These are phyloP conservation scores for Protomyces pachydermus DNA, from an alignment of 1,139 yeast species.

Conservation along the genomic window DNA sequence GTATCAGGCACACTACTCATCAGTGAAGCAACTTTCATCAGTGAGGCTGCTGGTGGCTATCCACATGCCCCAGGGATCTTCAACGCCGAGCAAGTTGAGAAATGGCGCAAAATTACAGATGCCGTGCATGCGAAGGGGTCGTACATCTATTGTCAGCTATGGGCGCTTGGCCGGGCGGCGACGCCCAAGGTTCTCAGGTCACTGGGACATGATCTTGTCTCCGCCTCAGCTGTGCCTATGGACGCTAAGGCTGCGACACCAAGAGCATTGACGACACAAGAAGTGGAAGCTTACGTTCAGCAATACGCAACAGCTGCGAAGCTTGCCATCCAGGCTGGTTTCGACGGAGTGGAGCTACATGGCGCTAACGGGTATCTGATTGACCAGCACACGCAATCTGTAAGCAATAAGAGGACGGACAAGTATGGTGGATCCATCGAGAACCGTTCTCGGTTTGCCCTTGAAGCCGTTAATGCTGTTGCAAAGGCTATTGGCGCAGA, in stretches of 20 bases:
- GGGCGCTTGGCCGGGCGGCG: conserved; percentile 54
- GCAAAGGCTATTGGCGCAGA: conserved; percentile 48
- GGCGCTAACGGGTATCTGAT: conserved; percentile 66
- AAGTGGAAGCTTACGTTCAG: conserved; percentile 44
- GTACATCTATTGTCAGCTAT: conserved; percentile 51
- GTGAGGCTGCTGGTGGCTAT: conserved; percentile 43
- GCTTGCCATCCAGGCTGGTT: conserved; percentile 53
- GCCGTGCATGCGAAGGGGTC: conserved; percentile 54
- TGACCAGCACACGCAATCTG: conserved; percentile 54
- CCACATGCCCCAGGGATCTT: conserved; percentile 53
- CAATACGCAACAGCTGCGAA: conserved; percentile 46
- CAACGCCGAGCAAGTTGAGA: conserved; percentile 46
- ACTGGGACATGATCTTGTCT: conserved; percentile 40
- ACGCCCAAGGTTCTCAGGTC: neutral
- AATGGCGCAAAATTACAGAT: conserved; percentile 50
- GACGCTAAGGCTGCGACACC: conserved; percentile 37
- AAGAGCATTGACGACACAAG: conserved; percentile 44
- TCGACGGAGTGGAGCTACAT: conserved; percentile 66
- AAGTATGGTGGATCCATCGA: conserved; percentile 65
- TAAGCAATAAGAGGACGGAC: conserved; percentile 57
- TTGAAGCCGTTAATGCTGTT: conserved; percentile 53
- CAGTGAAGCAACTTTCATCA: conserved; percentile 46
- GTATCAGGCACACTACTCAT: conserved; percentile 50
- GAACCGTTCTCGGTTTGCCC: conserved; percentile 55
- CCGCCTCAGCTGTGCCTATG: conserved; percentile 37